These are phyloP conservation scores for Harrya chromipes DNA, from an alignment of 768 basidiomycete genomes.

Conservation along the genomic window DNA sequence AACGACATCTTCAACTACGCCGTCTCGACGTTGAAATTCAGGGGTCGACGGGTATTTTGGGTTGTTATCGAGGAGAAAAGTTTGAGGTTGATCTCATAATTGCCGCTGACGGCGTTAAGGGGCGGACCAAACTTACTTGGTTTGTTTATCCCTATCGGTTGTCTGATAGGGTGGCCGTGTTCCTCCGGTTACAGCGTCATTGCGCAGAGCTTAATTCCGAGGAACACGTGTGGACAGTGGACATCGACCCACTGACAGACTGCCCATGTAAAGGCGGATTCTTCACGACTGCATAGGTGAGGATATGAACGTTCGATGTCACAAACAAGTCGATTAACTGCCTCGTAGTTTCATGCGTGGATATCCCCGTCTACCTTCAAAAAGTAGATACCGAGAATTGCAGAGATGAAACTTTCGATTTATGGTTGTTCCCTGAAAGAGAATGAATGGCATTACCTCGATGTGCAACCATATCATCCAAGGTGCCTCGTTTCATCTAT, in stretches of 20 bases:
- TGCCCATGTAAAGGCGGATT: conserved; percentile 13
- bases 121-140: conserved; percentile 4
- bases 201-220: too few species aligned
- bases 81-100: conserved; percentile 22
- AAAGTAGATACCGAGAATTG: background rate
- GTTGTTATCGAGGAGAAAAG: conserved; percentile 15
- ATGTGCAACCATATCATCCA: conserved; percentile 16
- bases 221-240: conserved; percentile 12
- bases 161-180: conserved; percentile 18
- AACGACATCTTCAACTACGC: conserved; percentile 19
- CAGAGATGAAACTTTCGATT: conserved; percentile 21
- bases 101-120: conserved; percentile 26
- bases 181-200: too few species aligned
- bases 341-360: conserved; percentile 14
- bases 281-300: conserved; percentile 20
- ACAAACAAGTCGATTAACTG: background rate
- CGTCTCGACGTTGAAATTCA: conserved; percentile 16
- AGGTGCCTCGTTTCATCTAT: conserved; percentile 28
- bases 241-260: conserved; percentile 18
- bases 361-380: conserved; percentile 10
- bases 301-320: background rate
- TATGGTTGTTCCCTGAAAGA: conserved; percentile 18
- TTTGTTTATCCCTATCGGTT: background rate
- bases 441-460: conserved; percentile 19
- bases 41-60: conserved; percentile 21